These are phyloP conservation scores for Backusella tuberculispora DNA, from an alignment of 192 early-diverging fungal genomes.

Conservation along the genomic window DNA sequence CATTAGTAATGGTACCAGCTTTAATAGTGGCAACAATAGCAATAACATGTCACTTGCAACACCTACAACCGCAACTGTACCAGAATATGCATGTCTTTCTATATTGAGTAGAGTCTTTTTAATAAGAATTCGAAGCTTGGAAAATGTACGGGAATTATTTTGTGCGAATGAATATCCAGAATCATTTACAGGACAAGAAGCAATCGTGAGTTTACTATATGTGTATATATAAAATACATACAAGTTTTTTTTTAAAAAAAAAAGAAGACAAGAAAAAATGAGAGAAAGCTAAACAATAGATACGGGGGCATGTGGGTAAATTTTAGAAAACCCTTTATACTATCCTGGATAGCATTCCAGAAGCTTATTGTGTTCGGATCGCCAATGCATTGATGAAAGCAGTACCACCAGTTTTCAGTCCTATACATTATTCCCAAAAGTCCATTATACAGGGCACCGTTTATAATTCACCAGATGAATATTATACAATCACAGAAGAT, in stretches of 20 bases:
- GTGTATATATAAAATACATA: background rate
- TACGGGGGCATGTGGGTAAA: no score
- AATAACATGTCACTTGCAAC: background rate
- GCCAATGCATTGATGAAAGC: constrained; percentile 31
- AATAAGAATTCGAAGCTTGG: constrained; percentile 21
- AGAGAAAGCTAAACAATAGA: no score
- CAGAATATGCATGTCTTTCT: constrained; percentile 27
- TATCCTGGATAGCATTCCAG: constrained; percentile 21
- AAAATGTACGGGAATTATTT: constrained; percentile 40
- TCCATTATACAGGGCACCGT: constrained; percentile 30
- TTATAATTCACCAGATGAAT: constrained; percentile 37
- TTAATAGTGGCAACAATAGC: background rate
- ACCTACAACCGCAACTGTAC: background rate
- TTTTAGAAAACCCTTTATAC: constrained; percentile 7
- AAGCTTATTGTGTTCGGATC: constrained; percentile 26
- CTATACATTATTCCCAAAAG: constrained; percentile 35
- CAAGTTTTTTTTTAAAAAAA: background rate
- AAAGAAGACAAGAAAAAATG: no score
- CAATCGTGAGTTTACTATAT: constrained; percentile 19
- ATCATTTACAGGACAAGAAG: constrained; percentile 34
- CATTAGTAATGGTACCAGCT: background rate
- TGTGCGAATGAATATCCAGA: constrained; percentile 43
- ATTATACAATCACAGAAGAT: constrained; percentile 38
- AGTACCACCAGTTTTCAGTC: constrained; percentile 25
- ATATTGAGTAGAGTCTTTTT: constrained; percentile 24